Conservation (phyloP, 163 green algal species). For the Chlamydomonas reinhardtii region DNA sequence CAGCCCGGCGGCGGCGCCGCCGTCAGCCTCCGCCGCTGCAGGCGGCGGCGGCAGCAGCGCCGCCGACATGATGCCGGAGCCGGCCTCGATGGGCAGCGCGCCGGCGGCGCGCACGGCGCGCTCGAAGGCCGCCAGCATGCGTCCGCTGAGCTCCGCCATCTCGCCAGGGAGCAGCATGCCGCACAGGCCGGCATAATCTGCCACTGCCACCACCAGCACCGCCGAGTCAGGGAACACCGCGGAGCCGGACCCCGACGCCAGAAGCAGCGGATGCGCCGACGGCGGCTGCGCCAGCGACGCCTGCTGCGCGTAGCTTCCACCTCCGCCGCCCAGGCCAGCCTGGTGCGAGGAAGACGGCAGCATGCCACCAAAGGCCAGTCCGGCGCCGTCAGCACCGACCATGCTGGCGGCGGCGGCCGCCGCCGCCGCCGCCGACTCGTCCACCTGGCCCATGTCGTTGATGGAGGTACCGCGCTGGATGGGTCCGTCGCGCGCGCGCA, state of each 20-base stretch:
- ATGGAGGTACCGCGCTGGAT: too few species aligned
- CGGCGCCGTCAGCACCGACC: too few species aligned
- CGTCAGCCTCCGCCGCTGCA: background rate
- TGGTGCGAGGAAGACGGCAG: too few species aligned
- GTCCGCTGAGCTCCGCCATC: constrained; percentile 37
- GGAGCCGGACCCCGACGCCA: too few species aligned
- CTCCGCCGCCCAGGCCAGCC: background rate
- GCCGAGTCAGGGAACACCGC: background rate
- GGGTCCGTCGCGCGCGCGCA: constrained; percentile 41
- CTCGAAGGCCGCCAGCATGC: constrained; percentile 29
- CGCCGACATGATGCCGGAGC: constrained; percentile 29
- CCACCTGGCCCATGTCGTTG: too few species aligned
- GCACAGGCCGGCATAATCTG: constrained; percentile 39
- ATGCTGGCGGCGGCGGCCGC: too few species aligned
- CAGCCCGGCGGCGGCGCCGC: constrained; percentile 7
- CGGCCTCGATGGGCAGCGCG: constrained; percentile 5
- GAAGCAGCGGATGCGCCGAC: too few species aligned
- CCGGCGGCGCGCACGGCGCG: constrained; percentile 6
- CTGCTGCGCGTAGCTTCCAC: background rate
- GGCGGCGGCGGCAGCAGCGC: constrained; percentile 18
- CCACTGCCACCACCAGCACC: constrained; percentile 32
- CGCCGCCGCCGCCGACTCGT: too few species aligned
- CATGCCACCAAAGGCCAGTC: too few species aligned
- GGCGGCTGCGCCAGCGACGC: background rate
- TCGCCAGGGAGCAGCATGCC: constrained; percentile 32